Evolutionary conservation across 768 basidiomycete species (phyloP).

Genomic region (Boletus rufocinnamomeus): DNA sequence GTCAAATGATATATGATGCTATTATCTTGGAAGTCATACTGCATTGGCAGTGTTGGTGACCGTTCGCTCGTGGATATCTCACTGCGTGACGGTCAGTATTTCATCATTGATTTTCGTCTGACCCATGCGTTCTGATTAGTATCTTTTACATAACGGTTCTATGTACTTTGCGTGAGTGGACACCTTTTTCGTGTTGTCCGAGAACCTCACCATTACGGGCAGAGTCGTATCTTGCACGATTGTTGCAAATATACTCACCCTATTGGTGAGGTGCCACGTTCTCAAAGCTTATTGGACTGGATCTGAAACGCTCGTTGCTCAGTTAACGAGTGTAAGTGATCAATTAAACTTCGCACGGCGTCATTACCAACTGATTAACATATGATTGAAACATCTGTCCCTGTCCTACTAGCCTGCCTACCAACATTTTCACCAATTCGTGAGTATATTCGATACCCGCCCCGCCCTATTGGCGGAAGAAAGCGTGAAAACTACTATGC

Average conservation of each 20-base stretch:
- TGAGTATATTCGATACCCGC: background rate
- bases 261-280: slow-evolving; percentile 11
- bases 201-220: background rate
- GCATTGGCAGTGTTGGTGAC: too few species aligned
- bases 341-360: too few species aligned
- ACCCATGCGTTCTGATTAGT: background rate
- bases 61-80: too few species aligned
- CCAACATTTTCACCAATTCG: background rate
- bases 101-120: too few species aligned
- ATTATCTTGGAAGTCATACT: too few species aligned
- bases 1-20: slow-evolving; percentile 20
- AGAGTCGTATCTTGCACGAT: slow-evolving; percentile 17
- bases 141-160: slow-evolving; percentile 6
- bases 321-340: slow-evolving; percentile 12
- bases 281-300: background rate
- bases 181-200: background rate
- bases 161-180: slow-evolving; percentile 22
- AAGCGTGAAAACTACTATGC: too few species aligned
- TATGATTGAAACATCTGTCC: background rate
- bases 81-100: too few species aligned
- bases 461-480: too few species aligned
- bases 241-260: slow-evolving; percentile 8
- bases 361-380: background rate
- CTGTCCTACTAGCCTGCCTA: background rate
- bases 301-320: background rate